Base-by-base conservation (phyloP, 148 eudicot species). In the Camellia sinensis region DNA sequence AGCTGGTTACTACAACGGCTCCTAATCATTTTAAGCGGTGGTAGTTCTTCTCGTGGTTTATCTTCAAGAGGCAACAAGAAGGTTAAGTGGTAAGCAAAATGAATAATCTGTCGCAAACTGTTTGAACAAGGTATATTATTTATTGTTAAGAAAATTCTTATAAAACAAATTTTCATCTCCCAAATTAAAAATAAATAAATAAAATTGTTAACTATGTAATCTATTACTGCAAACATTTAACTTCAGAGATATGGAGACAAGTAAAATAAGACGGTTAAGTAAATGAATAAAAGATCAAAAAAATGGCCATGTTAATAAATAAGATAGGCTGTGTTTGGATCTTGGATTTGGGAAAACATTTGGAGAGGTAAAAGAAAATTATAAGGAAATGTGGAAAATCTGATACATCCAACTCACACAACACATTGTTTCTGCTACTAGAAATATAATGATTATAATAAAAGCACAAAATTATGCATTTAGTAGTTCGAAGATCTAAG, bases 1-100 rank as follows among this genome's bases (percentile, higher is more conserved):
- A 95, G 84, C 82, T 91, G 98, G 75, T 87, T 84, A 67, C 90
- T 88, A 79, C 97, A 95, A 61, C 87, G 83, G 15, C 88, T 89
- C 81, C 92, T 89, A 29, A 90, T 87, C 76, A 87, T 88, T 69
- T 87, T 83, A 1, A 95, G 88, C 59, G 94, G 85, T 9, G 89
- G 91, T 68, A 95, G 73, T 48, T 84, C 87, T 87, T 86, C 94
- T 85, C 97, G 93, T 60, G 29, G 41, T 83, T 89, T 86, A 64
- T 88, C 98, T 95, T 79, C 80, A 75, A 11, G 29, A 81, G 21
- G 46, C 56, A 71, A 54, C 74, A 79, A 76, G 41, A 19, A 21
- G 53, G 76, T 70, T 70, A 43, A n/a, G 19, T 17, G 18, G 64
- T 21, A 21, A 77, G 12, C 44, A 60, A 59, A 75, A 40, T 18